Base-by-base conservation (phyloP, 306 rosid genomes). In the Betula pendula region DNA sequence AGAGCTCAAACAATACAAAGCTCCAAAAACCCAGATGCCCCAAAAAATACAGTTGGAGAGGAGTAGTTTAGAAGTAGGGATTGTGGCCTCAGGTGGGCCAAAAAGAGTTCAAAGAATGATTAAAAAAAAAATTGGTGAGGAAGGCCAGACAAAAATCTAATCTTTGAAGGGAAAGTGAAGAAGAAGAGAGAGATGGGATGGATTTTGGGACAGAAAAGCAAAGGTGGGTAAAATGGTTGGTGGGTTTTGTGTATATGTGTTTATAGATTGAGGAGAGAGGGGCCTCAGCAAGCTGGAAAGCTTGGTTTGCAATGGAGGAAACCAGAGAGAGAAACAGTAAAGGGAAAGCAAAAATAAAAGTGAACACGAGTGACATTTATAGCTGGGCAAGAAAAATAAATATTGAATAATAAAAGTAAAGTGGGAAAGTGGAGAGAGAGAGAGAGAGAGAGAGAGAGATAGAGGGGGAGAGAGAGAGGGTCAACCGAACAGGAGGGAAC, bases 221-320 rank as follows among this genome's bases (percentile, higher is more conserved):
- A 75, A 89, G 70, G 81, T 81, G 87, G 83, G 85, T 67, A 70
- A 85, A 86, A 84, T 88, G 88, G 91, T 87, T 90, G 87, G 90
- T 88, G 93, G 86, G 84, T 83, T 76, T 79, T 35, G 80, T 35
- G 80, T 22, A 40, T 80, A 81, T 79, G 60, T 24, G 55, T 65
- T 59, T 71, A 83, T 55, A 74, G 75, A 56, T 27, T 6, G 63
- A 81, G 29, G 70, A 81, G 81, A 73, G 80, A 49, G 82, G 89
- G 87, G 66, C 86, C 88, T 81, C 70, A 78, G 80, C 88, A 74
- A 90, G 90, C 91, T 88, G 91, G 81, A 91, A 89, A 84, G 87
- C 87, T 85, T 89, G 94, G 88, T 83, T 85, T 86, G 96, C 76
- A 90, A 87, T 85, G 94, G 93, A 87, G 96, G 93, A 90, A 75